Evolutionary conservation across 306 rosid species (phyloP).

Genomic region (Cicer arietinum): DNA sequence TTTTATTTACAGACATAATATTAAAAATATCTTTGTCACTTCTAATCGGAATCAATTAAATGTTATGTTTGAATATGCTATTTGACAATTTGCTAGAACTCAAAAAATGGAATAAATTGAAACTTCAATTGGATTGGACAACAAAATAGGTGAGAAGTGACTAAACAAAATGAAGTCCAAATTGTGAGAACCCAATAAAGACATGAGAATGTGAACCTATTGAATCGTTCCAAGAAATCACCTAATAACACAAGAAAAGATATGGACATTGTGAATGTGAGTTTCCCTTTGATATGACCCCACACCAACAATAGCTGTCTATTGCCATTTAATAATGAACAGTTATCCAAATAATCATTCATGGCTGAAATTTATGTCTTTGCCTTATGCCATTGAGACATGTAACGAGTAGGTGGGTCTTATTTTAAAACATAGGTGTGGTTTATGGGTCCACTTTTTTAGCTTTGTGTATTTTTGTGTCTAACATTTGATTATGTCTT

Average conservation of each 20-base stretch:
- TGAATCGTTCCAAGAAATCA: constrained; percentile 37
- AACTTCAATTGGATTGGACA: constrained; percentile 35
- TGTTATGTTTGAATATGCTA: constrained; percentile 2
- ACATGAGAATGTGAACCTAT: constrained; percentile 35
- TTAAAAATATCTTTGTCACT: constrained; percentile 1
- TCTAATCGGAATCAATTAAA: background rate
- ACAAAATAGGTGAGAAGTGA: constrained; percentile 46
- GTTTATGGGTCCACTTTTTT: constrained; percentile 25
- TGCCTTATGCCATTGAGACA: constrained; percentile 54
- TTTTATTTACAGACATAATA: too few species aligned
- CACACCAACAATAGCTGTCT: constrained; percentile 48
- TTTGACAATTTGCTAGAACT: constrained; percentile 20
- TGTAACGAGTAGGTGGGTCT: constrained; percentile 40
- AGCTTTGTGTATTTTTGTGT: constrained; percentile 39
- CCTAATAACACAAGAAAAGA: background rate
- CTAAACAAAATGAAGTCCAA: constrained; percentile 35
- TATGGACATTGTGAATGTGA: constrained; percentile 23
- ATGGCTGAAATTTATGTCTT: constrained; percentile 56
- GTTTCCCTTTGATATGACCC: constrained; percentile 41
- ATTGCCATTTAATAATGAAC: constrained; percentile 51
- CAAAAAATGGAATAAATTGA: constrained; percentile 23
- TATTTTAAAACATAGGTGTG: constrained; percentile 14
- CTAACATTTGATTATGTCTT: constrained; percentile 33
- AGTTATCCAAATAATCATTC: constrained; percentile 45
- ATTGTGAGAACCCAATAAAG: constrained; percentile 34